Base-by-base conservation (phyloP, 2,329 filamentous ascomycete species). In the Myriangium duriaei region DNA sequence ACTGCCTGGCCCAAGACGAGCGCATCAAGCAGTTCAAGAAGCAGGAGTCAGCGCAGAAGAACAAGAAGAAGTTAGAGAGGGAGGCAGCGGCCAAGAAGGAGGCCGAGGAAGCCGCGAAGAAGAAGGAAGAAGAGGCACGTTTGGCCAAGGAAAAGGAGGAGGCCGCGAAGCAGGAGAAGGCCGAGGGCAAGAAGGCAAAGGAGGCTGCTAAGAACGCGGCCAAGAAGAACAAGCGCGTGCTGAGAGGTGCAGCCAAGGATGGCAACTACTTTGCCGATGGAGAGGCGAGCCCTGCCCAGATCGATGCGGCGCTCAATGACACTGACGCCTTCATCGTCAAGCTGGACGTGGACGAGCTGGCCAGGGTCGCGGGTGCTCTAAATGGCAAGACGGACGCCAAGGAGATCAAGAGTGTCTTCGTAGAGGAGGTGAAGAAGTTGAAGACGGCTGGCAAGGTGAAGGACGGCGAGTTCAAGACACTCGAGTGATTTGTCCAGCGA, bases 141-240 rank as follows among this genome's bases (percentile, higher is more conserved):
- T 74, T 77, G 32, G 75, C 78, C 49, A 83, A 82, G 58, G 86
- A 92, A 47, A 83, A 84, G 11, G 91, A 94, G 60, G 83, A 81
- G 50, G 72, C 79, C 30, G 84, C 86, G 47, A 96, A 96, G 72
- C 73, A 71, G 4, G 78, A 85, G 41, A 82, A 81, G 50, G 86
- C 88, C 50, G 73, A 81, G 46, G 68, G 68, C 54, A 98, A 96
- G 76, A 98, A 98, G 74, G 80, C 82, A 44, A 98, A 96, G 71
- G 91, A 98, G 65, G 88, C 88, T 2, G 91, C 91, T 42, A 98
- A 98, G 78, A 95, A 86, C 56, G 91, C 91, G 11, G 81, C 91
- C 54, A 98, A 98, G 81, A 98, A 98, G 82, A 98, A 98, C 76
- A 95, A 95, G 76, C 85, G 91, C 70, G 81, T 96, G 33, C 78